Evolutionary conservation across 768 basidiomycete genomes (phyloP).

Genomic region (Tylopilus vinaceipallidus): DNA sequence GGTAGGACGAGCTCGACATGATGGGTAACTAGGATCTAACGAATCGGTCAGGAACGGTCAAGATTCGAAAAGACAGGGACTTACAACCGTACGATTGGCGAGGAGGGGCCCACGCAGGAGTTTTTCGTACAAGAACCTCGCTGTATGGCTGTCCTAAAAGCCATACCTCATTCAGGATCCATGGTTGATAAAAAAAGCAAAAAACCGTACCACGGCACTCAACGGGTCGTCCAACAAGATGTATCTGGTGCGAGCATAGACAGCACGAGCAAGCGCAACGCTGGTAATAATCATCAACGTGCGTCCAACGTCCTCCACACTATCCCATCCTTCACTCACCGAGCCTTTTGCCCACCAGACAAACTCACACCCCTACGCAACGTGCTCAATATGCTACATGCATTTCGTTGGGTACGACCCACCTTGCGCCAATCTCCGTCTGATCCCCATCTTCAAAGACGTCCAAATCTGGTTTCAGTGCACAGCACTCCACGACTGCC

Average conservation of each 20-base stretch:
- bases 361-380: slow-evolving; percentile 61
- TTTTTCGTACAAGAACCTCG: slow-evolving; percentile 59
- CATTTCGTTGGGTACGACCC: slow-evolving; percentile 1
- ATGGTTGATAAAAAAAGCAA: not conserved
- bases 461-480: slow-evolving; percentile 75
- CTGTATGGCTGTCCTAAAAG: slow-evolving; percentile 63
- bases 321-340: slow-evolving; percentile 43
- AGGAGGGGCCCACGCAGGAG: slow-evolving; percentile 68
- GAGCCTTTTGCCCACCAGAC: slow-evolving; percentile 81
- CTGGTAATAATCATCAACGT: slow-evolving; percentile 32
- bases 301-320: not conserved
- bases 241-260: slow-evolving; percentile 68
- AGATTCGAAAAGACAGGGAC: slow-evolving; percentile 8
- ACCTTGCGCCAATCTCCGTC: slow-evolving; percentile 80
- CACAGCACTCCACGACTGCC: slow-evolving; percentile 80
- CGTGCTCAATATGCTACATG: not conserved
- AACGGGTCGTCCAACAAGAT: slow-evolving; percentile 81
- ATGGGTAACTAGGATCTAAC: slow-evolving; percentile 71
- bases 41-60: not conserved
- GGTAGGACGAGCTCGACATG: slow-evolving; percentile 83
- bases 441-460: slow-evolving; percentile 84
- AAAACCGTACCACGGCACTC: slow-evolving; percentile 67
- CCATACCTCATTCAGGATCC: not conserved
- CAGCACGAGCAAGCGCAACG: slow-evolving; percentile 80
- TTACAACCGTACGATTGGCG: slow-evolving; percentile 63